Conservation (phyloP, 352 stramenopile species). For the Phytophthora pluvialis region DNA sequence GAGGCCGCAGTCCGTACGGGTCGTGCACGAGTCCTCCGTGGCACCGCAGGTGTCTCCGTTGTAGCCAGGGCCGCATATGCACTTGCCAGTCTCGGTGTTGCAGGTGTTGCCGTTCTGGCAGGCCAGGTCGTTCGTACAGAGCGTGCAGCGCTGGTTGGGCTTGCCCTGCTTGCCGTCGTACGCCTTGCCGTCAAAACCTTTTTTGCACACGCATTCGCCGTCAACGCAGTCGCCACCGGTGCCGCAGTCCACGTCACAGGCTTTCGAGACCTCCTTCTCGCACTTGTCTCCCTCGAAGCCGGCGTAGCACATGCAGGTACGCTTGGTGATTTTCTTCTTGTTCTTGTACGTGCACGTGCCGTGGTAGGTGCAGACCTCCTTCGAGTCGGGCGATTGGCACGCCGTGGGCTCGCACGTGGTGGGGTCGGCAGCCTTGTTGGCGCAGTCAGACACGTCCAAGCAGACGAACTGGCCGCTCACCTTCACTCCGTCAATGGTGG, state of each 20-base stretch:
- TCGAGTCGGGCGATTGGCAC: slow-evolving; percentile 49
- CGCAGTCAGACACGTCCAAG: slow-evolving; percentile 63
- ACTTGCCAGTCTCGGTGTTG: slow-evolving; percentile 61
- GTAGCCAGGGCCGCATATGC: slow-evolving; percentile 54
- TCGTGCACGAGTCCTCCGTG: slow-evolving; percentile 55
- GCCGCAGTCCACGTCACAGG: slow-evolving; percentile 67
- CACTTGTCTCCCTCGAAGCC: slow-evolving; percentile 60
- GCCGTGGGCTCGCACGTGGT: slow-evolving; percentile 43
- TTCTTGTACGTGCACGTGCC: slow-evolving; percentile 78
- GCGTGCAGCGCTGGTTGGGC: slow-evolving; percentile 54
- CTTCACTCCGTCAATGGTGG: slow-evolving; percentile 56
- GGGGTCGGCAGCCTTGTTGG: slow-evolving; percentile 59
- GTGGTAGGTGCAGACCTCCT: slow-evolving; percentile 68
- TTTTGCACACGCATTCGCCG: slow-evolving; percentile 56
- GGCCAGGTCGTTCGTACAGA: slow-evolving; percentile 57
- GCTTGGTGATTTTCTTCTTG: slow-evolving; percentile 64
- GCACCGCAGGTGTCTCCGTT: slow-evolving; percentile 58
- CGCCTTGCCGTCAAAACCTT: slow-evolving; percentile 49
- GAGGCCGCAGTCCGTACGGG: slow-evolving; percentile 48
- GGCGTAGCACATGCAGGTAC: slow-evolving; percentile 58
- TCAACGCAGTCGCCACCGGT: slow-evolving; percentile 57
- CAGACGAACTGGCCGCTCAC: slow-evolving; percentile 66
- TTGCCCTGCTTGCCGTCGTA: slow-evolving; percentile 57
- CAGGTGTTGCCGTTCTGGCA: slow-evolving; percentile 64
- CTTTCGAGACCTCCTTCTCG: slow-evolving; percentile 48